Percentiles rank a stretch among this genome's conserved stretches.
Conservation (phyloP, 805 yeast genomes). For the Kuraishia molischiana region DNA sequence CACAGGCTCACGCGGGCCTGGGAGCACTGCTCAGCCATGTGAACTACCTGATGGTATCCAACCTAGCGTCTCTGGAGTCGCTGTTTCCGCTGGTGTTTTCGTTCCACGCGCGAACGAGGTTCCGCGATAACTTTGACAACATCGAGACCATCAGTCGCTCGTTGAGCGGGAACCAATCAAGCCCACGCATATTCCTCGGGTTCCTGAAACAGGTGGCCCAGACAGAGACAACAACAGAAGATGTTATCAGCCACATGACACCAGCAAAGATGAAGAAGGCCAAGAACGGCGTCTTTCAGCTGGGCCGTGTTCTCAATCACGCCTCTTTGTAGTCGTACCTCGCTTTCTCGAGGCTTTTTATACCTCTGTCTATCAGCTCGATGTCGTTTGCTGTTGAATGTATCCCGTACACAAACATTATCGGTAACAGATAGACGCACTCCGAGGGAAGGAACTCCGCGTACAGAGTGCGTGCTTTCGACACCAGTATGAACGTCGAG, state of each 20-base stretch:
- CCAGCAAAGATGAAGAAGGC: no score
- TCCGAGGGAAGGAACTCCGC: constrained; percentile 7
- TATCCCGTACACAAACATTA: constrained; percentile 11
- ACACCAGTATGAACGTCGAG: constrained; percentile 2
- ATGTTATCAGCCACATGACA: no score
- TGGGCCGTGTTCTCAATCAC: no score
- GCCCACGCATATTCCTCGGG: background rate
- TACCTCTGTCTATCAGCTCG: constrained; percentile 8
- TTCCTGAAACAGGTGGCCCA: background rate
- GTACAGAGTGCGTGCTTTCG: background rate
- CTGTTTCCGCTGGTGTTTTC: constrained; percentile 19
- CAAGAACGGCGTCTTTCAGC: no score
- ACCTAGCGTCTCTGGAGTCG: constrained; percentile 13
- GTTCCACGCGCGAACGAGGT: constrained; percentile 5
- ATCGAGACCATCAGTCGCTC: background rate
- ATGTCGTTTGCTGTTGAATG: constrained; percentile 10
- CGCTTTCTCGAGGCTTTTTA: constrained; percentile 12
- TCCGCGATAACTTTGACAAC: background rate
- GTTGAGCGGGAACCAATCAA: background rate
- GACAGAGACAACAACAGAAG: no score
- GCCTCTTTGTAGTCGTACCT: constrained; percentile 22
- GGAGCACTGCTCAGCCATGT: constrained; percentile 10
- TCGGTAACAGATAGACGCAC: constrained; percentile 16
- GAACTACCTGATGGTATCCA: constrained; percentile 16
- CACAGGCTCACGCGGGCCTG: no score